Conservation (phyloP, 2,329 filamentous ascomycete species). For the Pseudopithomyces maydicus region DNA sequence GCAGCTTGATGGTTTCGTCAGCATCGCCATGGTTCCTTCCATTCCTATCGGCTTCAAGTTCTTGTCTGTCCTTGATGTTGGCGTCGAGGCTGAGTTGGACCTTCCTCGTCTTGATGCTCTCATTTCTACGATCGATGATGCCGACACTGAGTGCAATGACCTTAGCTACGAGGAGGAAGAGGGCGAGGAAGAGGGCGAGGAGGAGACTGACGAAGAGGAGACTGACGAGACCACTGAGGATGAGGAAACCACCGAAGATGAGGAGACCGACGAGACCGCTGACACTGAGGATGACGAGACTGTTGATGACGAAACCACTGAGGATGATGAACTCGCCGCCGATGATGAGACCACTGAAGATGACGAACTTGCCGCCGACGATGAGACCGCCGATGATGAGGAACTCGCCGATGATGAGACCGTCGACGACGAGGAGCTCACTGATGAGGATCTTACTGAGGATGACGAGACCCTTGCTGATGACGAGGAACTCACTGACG, state of each 20-base stretch:
- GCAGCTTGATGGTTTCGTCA: constrained; percentile 32
- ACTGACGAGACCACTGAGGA: background rate
- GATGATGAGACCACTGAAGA: background rate
- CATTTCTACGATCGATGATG: constrained; percentile 26
- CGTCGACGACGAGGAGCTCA: background rate
- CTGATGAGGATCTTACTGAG: background rate
- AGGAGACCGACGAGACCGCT: background rate
- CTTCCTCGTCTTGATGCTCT: constrained; percentile 38
- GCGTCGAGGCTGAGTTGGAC: constrained; percentile 36
- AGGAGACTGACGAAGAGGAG: background rate
- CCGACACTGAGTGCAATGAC: constrained; percentile 24
- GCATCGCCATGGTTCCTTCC: constrained; percentile 36
- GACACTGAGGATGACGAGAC: background rate
- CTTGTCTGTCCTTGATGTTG: constrained; percentile 29
- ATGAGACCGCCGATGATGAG: background rate
- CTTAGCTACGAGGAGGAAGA: constrained; percentile 8
- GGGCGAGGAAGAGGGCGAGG: background rate
- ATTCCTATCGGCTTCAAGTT: constrained; percentile 45
- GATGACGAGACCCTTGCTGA: too few species aligned
- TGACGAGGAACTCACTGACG: too few species aligned
- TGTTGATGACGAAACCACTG: background rate
- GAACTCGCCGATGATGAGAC: background rate
- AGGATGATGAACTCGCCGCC: background rate
- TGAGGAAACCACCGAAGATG: background rate
- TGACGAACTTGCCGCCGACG: background rate